Evolutionary conservation across 2,329 filamentous ascomycete species (phyloP).

Genomic region (Nemania diffusa): DNA sequence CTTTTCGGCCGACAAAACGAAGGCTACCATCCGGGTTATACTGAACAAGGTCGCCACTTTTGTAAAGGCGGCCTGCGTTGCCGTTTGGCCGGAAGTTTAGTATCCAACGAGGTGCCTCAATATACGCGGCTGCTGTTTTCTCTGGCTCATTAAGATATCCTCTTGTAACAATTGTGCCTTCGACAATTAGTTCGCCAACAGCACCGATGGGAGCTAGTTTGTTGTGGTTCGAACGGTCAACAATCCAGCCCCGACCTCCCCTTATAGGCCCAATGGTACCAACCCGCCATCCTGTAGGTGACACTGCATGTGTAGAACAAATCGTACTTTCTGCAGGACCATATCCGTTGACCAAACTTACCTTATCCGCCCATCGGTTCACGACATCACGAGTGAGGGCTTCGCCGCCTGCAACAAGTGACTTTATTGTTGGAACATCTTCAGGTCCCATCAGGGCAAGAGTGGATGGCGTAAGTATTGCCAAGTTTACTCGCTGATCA

Average conservation of each 20-base stretch:
- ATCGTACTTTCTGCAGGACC: slow-evolving; percentile 33
- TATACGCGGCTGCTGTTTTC: slow-evolving; percentile 51
- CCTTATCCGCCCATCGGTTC: slow-evolving; percentile 31
- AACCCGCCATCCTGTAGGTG: slow-evolving; percentile 36
- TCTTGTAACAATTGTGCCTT: slow-evolving; percentile 51
- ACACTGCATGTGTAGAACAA: not conserved
- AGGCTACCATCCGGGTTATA: slow-evolving; percentile 38
- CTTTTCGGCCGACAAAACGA: slow-evolving; percentile 38
- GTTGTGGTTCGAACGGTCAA: slow-evolving; percentile 50
- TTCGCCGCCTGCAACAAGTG: slow-evolving; percentile 43
- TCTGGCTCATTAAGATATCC: slow-evolving; percentile 55
- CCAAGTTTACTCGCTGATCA: slow-evolving; percentile 33
- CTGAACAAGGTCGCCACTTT: slow-evolving; percentile 49
- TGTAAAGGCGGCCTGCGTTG: slow-evolving; percentile 48
- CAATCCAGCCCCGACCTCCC: slow-evolving; percentile 49
- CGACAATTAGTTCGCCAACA: slow-evolving; percentile 53
- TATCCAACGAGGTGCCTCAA: slow-evolving; percentile 53
- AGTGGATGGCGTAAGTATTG: slow-evolving; percentile 42
- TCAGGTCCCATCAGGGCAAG: slow-evolving; percentile 37
- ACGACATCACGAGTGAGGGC: slow-evolving; percentile 46
- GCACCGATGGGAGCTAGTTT: slow-evolving; percentile 48
- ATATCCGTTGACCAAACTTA: slow-evolving; percentile 34
- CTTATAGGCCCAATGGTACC: slow-evolving; percentile 20
- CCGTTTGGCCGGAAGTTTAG: slow-evolving; percentile 43
- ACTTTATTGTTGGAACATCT: slow-evolving; percentile 39